phyloP scores from a whole-genome alignment of 139 green algal genomes.

The Chlamydomonas incerta region DNA sequence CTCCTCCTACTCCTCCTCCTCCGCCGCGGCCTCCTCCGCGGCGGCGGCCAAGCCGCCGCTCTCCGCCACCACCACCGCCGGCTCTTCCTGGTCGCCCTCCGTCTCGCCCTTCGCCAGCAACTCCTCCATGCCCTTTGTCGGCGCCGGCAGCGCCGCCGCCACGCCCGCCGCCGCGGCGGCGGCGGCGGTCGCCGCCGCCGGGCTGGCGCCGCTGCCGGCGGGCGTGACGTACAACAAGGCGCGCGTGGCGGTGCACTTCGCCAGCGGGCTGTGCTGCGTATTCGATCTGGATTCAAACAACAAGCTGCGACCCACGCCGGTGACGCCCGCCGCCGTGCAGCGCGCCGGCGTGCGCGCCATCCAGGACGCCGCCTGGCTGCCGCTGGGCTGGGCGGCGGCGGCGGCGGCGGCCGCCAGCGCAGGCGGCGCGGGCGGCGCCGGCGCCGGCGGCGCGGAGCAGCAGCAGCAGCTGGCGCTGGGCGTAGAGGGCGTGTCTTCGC shows the following conservation, averaged over 20 bases:
- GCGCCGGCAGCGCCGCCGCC: too few relatives aligned
- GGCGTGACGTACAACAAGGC: slow-evolving; percentile 1
- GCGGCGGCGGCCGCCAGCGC: too few relatives aligned
- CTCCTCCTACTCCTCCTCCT: not conserved
- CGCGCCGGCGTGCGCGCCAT: slow-evolving; percentile 52
- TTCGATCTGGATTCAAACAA: slow-evolving; percentile 70
- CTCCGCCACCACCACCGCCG: too few relatives aligned
- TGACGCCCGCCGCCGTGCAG: slow-evolving; percentile 6
- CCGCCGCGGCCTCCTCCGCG: too few relatives aligned
- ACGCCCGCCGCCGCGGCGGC: not conserved
- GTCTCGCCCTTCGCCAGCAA: too few relatives aligned
- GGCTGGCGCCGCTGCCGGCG: not conserved
- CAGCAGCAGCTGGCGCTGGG: too few relatives aligned
- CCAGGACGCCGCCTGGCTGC: slow-evolving; percentile 72
- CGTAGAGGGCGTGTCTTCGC: not conserved
- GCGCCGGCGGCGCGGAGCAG: slow-evolving; percentile 59
- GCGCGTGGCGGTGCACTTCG: slow-evolving; percentile 72
- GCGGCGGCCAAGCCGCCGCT: too few relatives aligned
- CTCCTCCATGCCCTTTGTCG: not conserved
- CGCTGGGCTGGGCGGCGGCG: slow-evolving; percentile 48
- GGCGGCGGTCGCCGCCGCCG: not conserved
- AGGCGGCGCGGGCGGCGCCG: too few relatives aligned
- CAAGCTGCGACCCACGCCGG: slow-evolving; percentile 25
- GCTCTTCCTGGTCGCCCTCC: too few relatives aligned
- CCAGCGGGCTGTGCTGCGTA: slow-evolving; percentile 68